Evolutionary conservation across 164 flowering plant species (phyloP).

Genomic region (Pachysandra terminalis): DNA sequence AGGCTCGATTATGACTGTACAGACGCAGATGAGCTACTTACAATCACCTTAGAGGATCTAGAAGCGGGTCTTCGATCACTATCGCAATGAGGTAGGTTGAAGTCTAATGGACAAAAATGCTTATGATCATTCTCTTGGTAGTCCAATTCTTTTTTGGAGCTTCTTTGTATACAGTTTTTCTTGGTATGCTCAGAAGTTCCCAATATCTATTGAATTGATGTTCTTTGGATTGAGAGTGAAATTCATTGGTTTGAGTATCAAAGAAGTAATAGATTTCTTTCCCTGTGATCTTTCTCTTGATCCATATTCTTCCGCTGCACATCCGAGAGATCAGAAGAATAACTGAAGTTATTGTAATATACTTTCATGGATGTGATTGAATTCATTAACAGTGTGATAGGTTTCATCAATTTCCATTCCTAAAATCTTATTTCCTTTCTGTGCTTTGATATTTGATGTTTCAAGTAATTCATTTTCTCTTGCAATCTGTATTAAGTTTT

Average conservation of each 20-base stretch:
- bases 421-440: no score
- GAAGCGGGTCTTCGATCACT: conserved; percentile 41
- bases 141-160: neutral
- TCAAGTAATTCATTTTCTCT: no score
- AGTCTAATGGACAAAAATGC: neutral
- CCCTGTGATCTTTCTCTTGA: neutral
- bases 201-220: neutral
- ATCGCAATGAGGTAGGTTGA: neutral
- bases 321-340: no score
- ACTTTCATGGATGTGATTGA: no score
- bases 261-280: neutral
- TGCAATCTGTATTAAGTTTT: no score
- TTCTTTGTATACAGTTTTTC: no score
- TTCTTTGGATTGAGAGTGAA: neutral
- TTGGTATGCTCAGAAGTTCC: neutral
- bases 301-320: no score
- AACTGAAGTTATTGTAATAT: no score
- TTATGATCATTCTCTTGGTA: neutral
- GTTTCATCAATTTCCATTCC: no score
- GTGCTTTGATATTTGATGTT: no score
- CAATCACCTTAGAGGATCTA: conserved; percentile 60
- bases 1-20: conserved; percentile 61
- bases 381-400: no score
- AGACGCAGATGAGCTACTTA: conserved; percentile 53
- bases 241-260: neutral